A percentile compares a stretch with the other conserved stretches of the same genome.
phyloP scores from a whole-genome alignment of 2,329 filamentous ascomycete species.

The Alternaria triticimaculans region DNA sequence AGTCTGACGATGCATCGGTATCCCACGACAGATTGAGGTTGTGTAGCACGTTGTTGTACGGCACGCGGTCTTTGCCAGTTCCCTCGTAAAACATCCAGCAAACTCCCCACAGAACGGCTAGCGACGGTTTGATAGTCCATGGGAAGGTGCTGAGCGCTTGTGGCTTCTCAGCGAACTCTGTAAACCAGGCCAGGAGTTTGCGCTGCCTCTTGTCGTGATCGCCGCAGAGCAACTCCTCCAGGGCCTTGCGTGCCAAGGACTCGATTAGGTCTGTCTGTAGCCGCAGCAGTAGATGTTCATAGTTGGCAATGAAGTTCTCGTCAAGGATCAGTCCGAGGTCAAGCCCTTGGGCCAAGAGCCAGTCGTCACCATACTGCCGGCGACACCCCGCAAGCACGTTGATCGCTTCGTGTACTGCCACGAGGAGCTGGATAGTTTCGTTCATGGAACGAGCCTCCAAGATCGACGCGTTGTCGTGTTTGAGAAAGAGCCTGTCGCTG shows the following conservation, averaged over 20 bases:
- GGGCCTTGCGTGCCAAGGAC: constrained; percentile 36
- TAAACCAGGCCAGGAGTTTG: constrained; percentile 47
- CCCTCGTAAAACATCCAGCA: constrained; percentile 51
- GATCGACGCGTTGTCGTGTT: constrained; percentile 37
- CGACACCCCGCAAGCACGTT: constrained; percentile 35
- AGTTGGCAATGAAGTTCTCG: constrained; percentile 51
- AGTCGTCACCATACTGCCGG: constrained; percentile 36
- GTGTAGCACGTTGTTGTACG: constrained; percentile 34
- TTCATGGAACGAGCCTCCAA: constrained; percentile 40
- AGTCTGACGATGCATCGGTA: constrained; percentile 40
- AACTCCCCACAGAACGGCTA: constrained; percentile 54
- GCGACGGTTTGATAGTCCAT: constrained; percentile 53
- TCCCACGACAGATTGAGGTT: constrained; percentile 36
- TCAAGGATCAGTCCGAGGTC: constrained; percentile 41
- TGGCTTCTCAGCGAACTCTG: constrained; percentile 50
- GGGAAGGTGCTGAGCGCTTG: constrained; percentile 52
- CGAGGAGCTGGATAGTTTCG: constrained; percentile 35
- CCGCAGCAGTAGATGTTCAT: constrained; percentile 52
- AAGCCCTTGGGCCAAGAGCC: constrained; percentile 41
- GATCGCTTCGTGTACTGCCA: constrained; percentile 42
- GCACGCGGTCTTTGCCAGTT: constrained; percentile 24
- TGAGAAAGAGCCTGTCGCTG: constrained; percentile 44
- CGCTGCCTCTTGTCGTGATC: constrained; percentile 43
- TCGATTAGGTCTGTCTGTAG: constrained; percentile 46
- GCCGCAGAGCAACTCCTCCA: constrained; percentile 37